Percentiles rank a stretch among this genome's conserved stretches.
Conservation (phyloP, 352 stramenopile species). For the Phytopythium oedochilum region DNA sequence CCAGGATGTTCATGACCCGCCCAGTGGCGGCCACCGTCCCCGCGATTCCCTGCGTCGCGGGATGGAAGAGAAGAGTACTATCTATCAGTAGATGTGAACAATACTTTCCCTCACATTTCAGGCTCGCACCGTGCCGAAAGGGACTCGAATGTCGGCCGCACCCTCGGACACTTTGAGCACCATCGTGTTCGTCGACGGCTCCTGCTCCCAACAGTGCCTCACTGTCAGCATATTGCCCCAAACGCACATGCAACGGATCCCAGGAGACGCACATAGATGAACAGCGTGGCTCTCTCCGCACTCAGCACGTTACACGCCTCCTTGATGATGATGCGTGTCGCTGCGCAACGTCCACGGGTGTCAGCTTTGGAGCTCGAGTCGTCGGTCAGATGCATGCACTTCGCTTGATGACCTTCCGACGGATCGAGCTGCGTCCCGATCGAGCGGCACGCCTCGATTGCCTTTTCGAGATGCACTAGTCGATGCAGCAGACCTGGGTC, state of each 20-base stretch:
- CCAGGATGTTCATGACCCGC: conserved; percentile 84
- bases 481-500: conserved; percentile 52
- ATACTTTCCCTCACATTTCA: too few species aligned
- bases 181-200: conserved; percentile 70
- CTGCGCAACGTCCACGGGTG: conserved; percentile 13
- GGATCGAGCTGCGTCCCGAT: conserved; percentile 81
- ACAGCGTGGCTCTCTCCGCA: conserved; percentile 87
- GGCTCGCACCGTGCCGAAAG: conserved; percentile 57
- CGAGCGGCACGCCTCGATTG: conserved; percentile 67
- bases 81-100: too few species aligned
- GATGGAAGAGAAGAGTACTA: too few species aligned
- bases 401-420: conserved; percentile 40
- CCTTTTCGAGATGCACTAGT: conserved; percentile 66
- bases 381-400: too few species aligned
- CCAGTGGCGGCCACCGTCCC: conserved; percentile 80
- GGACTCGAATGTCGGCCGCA: conserved; percentile 80
- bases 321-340: conserved; percentile 83
- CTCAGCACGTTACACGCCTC: conserved; percentile 86
- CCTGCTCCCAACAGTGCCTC: conserved; percentile 18
- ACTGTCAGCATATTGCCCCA: not conserved
- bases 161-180: conserved; percentile 86
- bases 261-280: conserved; percentile 60
- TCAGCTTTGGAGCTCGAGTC: too few species aligned
- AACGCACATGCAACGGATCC: not conserved
- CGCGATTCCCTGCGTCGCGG: conserved; percentile 68